Conservation (phyloP, 352 stramenopile species). For the Peronospora belbahrii region DNA sequence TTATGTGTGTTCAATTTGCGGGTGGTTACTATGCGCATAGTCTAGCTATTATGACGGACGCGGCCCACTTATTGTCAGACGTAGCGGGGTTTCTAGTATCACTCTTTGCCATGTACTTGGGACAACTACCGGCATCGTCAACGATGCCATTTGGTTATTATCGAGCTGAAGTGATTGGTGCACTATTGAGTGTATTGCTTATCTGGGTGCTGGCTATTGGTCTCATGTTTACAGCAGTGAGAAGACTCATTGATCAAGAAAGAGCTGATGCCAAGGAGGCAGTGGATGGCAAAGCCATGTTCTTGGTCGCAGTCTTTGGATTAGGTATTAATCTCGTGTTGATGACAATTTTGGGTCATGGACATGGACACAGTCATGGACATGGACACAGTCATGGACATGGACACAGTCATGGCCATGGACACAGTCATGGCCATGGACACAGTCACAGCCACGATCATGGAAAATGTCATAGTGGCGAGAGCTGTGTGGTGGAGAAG, state of each 20-base stretch:
- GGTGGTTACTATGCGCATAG: constrained; percentile 91
- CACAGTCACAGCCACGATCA: constrained; percentile 40
- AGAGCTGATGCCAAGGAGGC: constrained; percentile 24
- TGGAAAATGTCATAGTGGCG: constrained; percentile 13
- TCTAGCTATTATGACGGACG: constrained; percentile 93
- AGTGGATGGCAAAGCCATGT: constrained; percentile 90
- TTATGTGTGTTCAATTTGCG: constrained; percentile 94
- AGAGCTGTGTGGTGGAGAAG: constrained; percentile 30
- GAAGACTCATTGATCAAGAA: constrained; percentile 55
- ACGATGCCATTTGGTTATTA: constrained; percentile 93
- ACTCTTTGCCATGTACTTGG: constrained; percentile 76
- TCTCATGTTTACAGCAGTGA: constrained; percentile 88
- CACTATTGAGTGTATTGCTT: constrained; percentile 89
- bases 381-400: constrained; percentile 55
- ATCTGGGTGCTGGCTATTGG: constrained; percentile 92
- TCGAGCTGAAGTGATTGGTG: constrained; percentile 93
- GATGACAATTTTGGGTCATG: constrained; percentile 87
- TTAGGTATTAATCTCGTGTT: constrained; percentile 93
- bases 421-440: constrained; percentile 19
- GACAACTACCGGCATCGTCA: constrained; percentile 41
- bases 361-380: constrained; percentile 38
- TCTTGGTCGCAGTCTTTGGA: constrained; percentile 88
- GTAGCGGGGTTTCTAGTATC: constrained; percentile 75
- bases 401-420: constrained; percentile 30
- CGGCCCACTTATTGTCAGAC: constrained; percentile 73